Conservation (phyloP, 768 basidiomycete species). For the Suillus tomentosus region DNA sequence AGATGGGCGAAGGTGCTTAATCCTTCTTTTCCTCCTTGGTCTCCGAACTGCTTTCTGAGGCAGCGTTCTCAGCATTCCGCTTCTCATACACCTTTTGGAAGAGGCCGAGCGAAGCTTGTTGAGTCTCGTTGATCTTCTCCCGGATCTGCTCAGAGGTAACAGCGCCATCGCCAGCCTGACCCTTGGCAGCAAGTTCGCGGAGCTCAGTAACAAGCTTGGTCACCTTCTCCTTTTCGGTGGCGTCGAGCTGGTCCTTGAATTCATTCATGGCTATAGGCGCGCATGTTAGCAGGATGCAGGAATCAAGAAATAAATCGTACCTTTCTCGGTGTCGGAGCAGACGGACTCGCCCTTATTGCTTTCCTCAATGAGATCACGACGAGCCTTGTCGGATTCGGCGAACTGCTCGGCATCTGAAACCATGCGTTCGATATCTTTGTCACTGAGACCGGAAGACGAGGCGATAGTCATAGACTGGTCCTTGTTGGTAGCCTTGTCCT, state of each 20-base stretch:
- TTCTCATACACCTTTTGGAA: slow-evolving; percentile 99
- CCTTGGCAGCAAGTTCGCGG: slow-evolving; percentile 86
- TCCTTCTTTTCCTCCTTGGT: slow-evolving; percentile 83
- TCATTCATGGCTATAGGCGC: slow-evolving; percentile 77
- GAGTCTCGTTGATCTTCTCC: slow-evolving; percentile 91
- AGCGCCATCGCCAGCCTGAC: slow-evolving; percentile 79
- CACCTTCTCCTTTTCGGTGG: slow-evolving; percentile 92
- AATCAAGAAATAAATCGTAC: slow-evolving; percentile 37
- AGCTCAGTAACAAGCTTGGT: slow-evolving; percentile 83
- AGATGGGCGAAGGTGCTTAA: slow-evolving; percentile 39
- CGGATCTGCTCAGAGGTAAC: slow-evolving; percentile 87
- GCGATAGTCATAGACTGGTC: slow-evolving; percentile 97
- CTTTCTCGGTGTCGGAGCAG: slow-evolving; percentile 94
- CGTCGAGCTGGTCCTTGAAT: slow-evolving; percentile 97
- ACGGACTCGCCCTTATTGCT: slow-evolving; percentile 96
- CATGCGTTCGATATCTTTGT: slow-evolving; percentile 98
- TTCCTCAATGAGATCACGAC: slow-evolving; percentile 89
- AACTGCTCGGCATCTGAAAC: slow-evolving; percentile 91
- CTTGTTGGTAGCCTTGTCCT: slow-evolving; percentile 90
- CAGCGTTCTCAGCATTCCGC: slow-evolving; percentile 70
- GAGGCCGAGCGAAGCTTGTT: slow-evolving; percentile 91
- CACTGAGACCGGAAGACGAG: slow-evolving; percentile 93
- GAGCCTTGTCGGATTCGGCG: slow-evolving; percentile 90
- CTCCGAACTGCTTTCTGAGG: slow-evolving; percentile 41
- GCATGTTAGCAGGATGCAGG: slow-evolving; percentile 8